Evolutionary conservation across 1,284 basidiomycete species (phyloP), one percentile per base, ranked within the genome.

Genomic region (Melanopsichium pennsylvanicum): DNA sequence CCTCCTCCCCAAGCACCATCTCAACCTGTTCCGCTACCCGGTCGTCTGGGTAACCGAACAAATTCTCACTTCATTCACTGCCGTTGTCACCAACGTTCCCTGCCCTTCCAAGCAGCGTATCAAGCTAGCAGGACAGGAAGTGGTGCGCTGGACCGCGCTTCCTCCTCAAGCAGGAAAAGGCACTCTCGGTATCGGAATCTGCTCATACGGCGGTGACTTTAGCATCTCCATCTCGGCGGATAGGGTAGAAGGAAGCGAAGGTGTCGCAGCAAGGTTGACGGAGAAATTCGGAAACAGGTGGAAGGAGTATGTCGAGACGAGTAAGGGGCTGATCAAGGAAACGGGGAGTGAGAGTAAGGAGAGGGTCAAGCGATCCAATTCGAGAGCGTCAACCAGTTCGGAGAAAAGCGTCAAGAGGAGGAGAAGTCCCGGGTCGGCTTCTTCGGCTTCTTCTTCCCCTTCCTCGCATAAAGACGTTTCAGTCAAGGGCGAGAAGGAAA

Each of bases 61-160:
- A n/a, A 46, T 56, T 19, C 33, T 75, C n/a, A 56, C 62, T 8
- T 64, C 34, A 4, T 64, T 73, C 27, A 69, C 66, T 2, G 77
- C 75, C 9, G 73, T 80, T 4, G 55, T 79, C 15, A 80, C 78
- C 19, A 80, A 80, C 36, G 78, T 80, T 11, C 78, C 78, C 13
- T 78, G 78, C 16, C 74, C 74, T 1, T 54, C 62, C 15, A 63
- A 61, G 34, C 57, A 71, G 42, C 55, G 68, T 10, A 67, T 76
- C 43, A 15, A 50, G 26, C 44, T 78, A 7, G 76, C 67, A 1
- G 76, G 64, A 4, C 34, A 57, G 23, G 46, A 69, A 25, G 71
- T 77, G 21, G 59, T 64, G 2, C 18, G 56, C 8, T 74, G 72
- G 72, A 69, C 57, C 9, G 77, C 74, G 0, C 36, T 72, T 11